A percentile compares a stretch with the other conserved stretches of the same genome.
Evolutionary conservation across 176 grass and related monocot genomes (phyloP).

Genomic region (Oryza meridionalis): DNA sequence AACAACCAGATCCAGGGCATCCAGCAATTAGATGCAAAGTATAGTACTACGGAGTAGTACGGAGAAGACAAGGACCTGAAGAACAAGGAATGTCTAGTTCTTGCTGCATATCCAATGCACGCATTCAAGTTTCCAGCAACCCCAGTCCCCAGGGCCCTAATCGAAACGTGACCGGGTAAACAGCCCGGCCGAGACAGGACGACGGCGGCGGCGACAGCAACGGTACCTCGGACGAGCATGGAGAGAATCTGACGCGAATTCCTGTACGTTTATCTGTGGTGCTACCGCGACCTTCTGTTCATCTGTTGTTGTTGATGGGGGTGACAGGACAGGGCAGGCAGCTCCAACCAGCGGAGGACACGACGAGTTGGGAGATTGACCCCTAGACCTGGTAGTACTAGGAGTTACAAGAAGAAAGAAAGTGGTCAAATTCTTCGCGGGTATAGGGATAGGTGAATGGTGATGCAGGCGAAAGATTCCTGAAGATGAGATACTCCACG

Average conservation of each 20-base stretch:
- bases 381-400: not conserved
- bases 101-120: not conserved
- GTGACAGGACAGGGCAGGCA: not conserved
- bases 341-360: not conserved
- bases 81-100: not conserved
- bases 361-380: not conserved
- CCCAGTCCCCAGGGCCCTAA: not conserved
- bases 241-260: not conserved
- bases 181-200: not conserved
- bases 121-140: not conserved
- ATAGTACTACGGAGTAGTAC: not conserved
- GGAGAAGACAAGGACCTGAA: not conserved
- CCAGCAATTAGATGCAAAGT: too few relatives aligned
- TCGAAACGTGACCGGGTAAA: not conserved
- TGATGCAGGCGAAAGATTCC: slow-evolving; percentile 20
- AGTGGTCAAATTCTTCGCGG: not conserved
- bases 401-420: not conserved
- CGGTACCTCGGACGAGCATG: not conserved
- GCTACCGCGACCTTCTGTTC: not conserved
- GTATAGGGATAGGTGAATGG: not conserved
- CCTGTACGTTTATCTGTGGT: not conserved
- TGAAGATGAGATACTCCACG: not conserved
- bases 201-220: not conserved
- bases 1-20: not conserved
- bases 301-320: not conserved